A percentile compares a stretch with the other conserved stretches of the same genome.
These are phyloP conservation scores for Cercospora sp. DNA, from an alignment of 2,329 filamentous ascomycete genomes.

Conservation along the genomic window DNA sequence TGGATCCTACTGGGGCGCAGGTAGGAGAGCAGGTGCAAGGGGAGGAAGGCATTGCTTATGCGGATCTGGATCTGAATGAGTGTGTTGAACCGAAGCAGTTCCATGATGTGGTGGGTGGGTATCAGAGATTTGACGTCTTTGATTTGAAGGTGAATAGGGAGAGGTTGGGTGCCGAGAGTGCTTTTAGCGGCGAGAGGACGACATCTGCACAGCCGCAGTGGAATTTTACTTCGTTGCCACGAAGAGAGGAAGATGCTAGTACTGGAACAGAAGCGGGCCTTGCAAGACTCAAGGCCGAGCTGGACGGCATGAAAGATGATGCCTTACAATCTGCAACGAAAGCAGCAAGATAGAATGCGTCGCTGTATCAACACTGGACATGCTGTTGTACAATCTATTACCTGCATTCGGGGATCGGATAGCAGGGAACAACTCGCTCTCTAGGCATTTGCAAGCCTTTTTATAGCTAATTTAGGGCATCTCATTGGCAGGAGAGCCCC, in stretches of 20 bases:
- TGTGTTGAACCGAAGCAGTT: slow-evolving; percentile 60
- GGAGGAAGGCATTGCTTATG: slow-evolving; percentile 55
- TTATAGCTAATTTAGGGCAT: no score
- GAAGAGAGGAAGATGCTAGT: neutral
- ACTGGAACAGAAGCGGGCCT: slow-evolving; percentile 8
- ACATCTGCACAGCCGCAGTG: neutral
- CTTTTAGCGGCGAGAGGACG: neutral
- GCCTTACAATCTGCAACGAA: slow-evolving; percentile 1
- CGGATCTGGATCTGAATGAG: slow-evolving; percentile 52
- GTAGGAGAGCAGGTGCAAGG: slow-evolving; percentile 45
- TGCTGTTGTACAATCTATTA: no score
- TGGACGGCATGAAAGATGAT: slow-evolving; percentile 15
- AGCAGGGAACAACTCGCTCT: no score
- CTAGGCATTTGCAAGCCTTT: no score
- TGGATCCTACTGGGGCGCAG: slow-evolving; percentile 53
- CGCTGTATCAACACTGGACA: neutral
- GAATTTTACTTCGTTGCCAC: neutral
- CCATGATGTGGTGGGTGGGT: slow-evolving; percentile 58
- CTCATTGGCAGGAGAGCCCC: no score
- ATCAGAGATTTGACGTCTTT: slow-evolving; percentile 58
- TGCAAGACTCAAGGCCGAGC: slow-evolving; percentile 2
- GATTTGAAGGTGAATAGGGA: slow-evolving; percentile 51
- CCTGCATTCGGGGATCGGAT: no score
- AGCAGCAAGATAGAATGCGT: neutral
- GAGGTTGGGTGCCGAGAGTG: slow-evolving; percentile 32